Evolutionary conservation across 768 basidiomycete genomes (phyloP).

Genomic region (Chalciporus pseudorubinellus): DNA sequence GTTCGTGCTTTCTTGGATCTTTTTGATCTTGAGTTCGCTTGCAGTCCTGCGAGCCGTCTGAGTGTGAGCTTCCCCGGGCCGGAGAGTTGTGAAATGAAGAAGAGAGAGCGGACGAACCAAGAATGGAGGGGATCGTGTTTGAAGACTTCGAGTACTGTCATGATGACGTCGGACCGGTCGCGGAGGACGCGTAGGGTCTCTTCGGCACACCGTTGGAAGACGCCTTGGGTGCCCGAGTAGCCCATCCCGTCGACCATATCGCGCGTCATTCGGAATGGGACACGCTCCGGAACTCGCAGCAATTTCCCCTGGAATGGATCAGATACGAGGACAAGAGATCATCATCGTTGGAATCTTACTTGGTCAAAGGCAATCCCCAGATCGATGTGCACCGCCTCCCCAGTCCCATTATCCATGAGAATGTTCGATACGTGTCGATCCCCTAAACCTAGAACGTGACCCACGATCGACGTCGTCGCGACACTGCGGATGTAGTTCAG

Average conservation of each 20-base stretch:
- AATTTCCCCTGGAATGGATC: slow-evolving; percentile 63
- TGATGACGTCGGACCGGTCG: slow-evolving; percentile 79
- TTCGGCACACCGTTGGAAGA: slow-evolving; percentile 93
- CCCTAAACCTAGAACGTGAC: slow-evolving; percentile 87
- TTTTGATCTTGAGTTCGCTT: slow-evolving; percentile 70
- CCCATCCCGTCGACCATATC: slow-evolving; percentile 97
- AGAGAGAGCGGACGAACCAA: slow-evolving; percentile 53
- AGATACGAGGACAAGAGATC: neutral
- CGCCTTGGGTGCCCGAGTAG: slow-evolving; percentile 83
- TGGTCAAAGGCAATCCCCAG: slow-evolving; percentile 96
- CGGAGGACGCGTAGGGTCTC: slow-evolving; percentile 91
- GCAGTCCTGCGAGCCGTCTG: slow-evolving; percentile 57
- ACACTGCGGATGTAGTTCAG: slow-evolving; percentile 89
- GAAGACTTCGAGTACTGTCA: slow-evolving; percentile 96
- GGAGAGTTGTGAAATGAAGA: neutral
- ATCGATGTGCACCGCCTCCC: slow-evolving; percentile 94
- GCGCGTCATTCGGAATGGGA: slow-evolving; percentile 92
- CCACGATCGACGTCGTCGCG: slow-evolving; percentile 91
- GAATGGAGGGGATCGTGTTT: slow-evolving; percentile 93
- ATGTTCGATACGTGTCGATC: slow-evolving; percentile 94
- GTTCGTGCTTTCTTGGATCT: slow-evolving; percentile 48
- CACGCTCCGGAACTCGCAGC: slow-evolving; percentile 76
- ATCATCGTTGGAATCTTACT: slow-evolving; percentile 38
- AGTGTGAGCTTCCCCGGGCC: neutral
- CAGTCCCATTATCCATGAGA: slow-evolving; percentile 74